These are phyloP conservation scores for Pelargonium myrrhifolium DNA, from an alignment of 441 rosid genomes.

Conservation along the genomic window DNA sequence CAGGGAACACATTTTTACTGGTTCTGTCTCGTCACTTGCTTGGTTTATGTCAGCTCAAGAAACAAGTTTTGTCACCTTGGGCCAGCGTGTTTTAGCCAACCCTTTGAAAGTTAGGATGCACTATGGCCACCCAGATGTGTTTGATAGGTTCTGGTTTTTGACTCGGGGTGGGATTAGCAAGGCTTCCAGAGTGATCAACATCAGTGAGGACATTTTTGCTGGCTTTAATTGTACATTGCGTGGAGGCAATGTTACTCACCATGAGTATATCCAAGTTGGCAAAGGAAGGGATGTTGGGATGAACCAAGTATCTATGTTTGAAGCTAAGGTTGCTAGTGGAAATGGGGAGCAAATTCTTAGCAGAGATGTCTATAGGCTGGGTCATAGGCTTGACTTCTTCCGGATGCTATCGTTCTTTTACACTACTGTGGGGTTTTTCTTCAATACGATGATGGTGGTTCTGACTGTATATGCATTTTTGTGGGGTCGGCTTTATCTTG, in stretches of 20 bases:
- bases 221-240: conserved; percentile 83
- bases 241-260: conserved; percentile 90
- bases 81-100: conserved; percentile 91
- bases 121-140: conserved; percentile 91
- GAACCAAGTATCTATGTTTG: conserved; percentile 84
- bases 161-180: conserved; percentile 87
- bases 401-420: conserved; percentile 80
- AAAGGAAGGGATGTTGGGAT: conserved; percentile 94
- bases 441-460: conserved; percentile 63
- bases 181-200: conserved; percentile 80
- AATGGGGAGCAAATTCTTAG: conserved; percentile 87
- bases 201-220: conserved; percentile 90
- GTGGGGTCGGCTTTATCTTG: conserved; percentile 86
- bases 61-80: conserved; percentile 80
- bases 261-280: conserved; percentile 86
- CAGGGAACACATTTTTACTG: conserved; percentile 84
- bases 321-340: conserved; percentile 86
- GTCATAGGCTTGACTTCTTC: conserved; percentile 79
- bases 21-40: conserved; percentile 85
- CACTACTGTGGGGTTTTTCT: conserved; percentile 62
- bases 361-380: conserved; percentile 83
- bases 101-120: conserved; percentile 88
- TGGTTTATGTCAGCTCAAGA: conserved; percentile 95
- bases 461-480: conserved; percentile 66
- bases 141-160: conserved; percentile 83